A percentile compares a stretch with the other conserved stretches of the same genome.
These are phyloP conservation scores for Saccharomyces hybrid DNA, from an alignment of 1,139 yeast genomes.

Conservation along the genomic window DNA sequence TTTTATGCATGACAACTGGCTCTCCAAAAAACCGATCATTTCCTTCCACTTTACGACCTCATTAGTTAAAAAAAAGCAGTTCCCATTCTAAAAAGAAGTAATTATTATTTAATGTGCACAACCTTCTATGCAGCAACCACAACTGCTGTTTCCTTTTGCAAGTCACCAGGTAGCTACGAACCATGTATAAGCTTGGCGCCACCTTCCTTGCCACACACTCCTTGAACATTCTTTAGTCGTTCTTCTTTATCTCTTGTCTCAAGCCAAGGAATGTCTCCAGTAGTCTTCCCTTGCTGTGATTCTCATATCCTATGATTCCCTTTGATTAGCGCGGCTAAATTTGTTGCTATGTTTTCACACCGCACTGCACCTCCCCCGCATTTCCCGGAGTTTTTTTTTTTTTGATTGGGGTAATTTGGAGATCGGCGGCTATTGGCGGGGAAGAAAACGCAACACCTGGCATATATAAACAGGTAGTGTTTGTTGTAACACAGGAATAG, in stretches of 20 bases:
- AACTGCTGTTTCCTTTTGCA: background rate
- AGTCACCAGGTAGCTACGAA: background rate
- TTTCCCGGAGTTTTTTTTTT: background rate
- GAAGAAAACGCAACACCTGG: background rate
- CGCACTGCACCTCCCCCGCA: background rate
- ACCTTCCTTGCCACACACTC: too few relatives aligned
- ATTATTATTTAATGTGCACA: background rate
- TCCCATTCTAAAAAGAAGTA: background rate
- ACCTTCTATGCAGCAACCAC: background rate
- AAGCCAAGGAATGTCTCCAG: background rate
- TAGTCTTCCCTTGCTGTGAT: background rate
- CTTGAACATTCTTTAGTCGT: background rate
- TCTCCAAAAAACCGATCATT: background rate
- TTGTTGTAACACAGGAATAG: background rate
- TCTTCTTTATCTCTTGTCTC: background rate
- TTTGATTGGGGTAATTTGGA: background rate
- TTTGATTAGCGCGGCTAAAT: background rate
- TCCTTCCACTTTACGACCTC: background rate
- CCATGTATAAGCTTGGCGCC: too few relatives aligned
- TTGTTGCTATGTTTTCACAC: background rate
- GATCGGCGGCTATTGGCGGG: slow-evolving; percentile 1
- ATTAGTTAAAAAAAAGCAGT: background rate
- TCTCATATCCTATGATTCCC: background rate
- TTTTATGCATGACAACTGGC: background rate
- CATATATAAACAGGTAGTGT: background rate